Evolutionary conservation across 495 filamentous ascomycete species (phyloP).

Genomic region (Chaetomium fimeti): DNA sequence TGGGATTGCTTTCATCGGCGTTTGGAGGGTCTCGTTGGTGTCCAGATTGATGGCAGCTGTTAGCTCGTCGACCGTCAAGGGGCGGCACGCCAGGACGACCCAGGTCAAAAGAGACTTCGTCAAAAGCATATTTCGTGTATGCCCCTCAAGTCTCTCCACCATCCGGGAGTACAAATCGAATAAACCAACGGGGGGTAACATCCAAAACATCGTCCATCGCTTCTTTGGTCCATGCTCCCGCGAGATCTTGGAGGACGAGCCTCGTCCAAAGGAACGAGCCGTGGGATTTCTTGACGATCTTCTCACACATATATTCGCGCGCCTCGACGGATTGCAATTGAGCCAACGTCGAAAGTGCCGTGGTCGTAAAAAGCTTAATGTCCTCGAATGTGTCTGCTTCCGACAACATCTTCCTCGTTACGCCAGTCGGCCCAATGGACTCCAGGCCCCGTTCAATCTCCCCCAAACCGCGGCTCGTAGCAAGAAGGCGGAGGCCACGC

Average conservation of each 20-base stretch:
- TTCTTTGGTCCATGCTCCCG: constrained; percentile 31
- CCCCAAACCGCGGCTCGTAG: constrained; percentile 27
- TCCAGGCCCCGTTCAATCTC: constrained; percentile 28
- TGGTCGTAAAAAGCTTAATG: constrained; percentile 30
- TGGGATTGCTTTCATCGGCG: constrained; percentile 30
- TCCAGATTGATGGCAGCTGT: constrained; percentile 33
- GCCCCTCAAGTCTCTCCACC: constrained; percentile 25
- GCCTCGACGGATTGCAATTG: constrained; percentile 21
- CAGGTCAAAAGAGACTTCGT: constrained; percentile 35
- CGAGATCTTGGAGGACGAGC: constrained; percentile 36
- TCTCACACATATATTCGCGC: constrained; percentile 29
- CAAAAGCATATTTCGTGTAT: constrained; percentile 24
- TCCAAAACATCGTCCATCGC: constrained; percentile 31
- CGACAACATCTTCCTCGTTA: constrained; percentile 13
- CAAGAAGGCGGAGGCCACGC: constrained; percentile 24
- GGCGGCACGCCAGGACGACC: constrained; percentile 29
- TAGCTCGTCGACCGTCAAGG: constrained; percentile 33
- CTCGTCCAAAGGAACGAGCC: constrained; percentile 40
- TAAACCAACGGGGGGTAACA: constrained; percentile 30
- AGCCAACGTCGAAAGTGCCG: constrained; percentile 25
- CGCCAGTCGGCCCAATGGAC: constrained; percentile 18
- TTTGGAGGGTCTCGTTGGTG: constrained; percentile 31
- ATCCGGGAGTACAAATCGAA: constrained; percentile 33
- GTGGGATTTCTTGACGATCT: constrained; percentile 34
- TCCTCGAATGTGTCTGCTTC: constrained; percentile 31